Evolutionary conservation across 352 stramenopile genomes (phyloP), one percentile per base, ranked within the genome.

Genomic region (Globisporangium sylvaticum): DNA sequence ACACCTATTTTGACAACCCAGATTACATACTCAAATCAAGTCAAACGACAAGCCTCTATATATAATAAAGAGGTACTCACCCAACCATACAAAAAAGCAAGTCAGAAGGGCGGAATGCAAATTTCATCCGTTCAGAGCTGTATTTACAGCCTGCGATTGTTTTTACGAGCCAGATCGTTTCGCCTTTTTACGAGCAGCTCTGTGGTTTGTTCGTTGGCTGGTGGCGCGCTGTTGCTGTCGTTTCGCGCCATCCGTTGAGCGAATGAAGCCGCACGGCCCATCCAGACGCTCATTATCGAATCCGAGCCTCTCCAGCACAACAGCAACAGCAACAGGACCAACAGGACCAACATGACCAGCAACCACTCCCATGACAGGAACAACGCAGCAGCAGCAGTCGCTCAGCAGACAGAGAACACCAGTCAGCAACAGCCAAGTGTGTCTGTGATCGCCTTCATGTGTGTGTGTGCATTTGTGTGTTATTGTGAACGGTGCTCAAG

Each of bases 401-500:
- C 4, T 7, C 53, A 57, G 50, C 63, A 62, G 42, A 37, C 31
- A 37, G 8, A 39, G 46, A 63, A n/a, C 62, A 57, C 22, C 34
- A 48, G 22, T n/a, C 54, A 60, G n/a, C 64, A 27, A 29, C 55
- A 59, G n/a, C n/a, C 7, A 24, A 27, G 14, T 25, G 31, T 58
- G 34, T 64, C n/a, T n/a, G 15, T 27, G 29, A 44, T 10, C 18
- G 22, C 8, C 14, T 54, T 54, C 44, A 12, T 58, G 42, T 53
- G 25, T 61, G 9, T 10, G 24, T 59, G 54, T 48, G 29, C n/a
- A 1, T 69, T 34, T 60, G 25, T 50, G 53, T 61, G 31, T 62
- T 54, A 61, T 50, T 57, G 27, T 29, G 18, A 27, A 31, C 62
- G 61, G 56, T 67, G 77, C 80, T 94, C 86, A 94, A 81, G 73